Evolutionary conservation across 1,284 basidiomycete genomes (phyloP).

Genomic region (Polyporus tsugae): DNA sequence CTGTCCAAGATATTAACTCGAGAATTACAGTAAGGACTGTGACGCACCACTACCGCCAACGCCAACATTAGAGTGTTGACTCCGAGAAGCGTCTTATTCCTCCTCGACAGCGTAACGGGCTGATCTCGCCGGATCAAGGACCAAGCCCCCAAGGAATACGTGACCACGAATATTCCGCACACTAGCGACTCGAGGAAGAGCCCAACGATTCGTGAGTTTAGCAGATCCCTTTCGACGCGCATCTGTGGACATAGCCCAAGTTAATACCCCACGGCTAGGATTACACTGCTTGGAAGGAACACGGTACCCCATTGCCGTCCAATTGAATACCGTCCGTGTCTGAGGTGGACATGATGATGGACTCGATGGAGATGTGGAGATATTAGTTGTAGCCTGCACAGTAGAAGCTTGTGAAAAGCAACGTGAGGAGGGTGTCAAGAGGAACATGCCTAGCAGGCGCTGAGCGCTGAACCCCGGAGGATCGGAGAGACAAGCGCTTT

Average conservation of each 20-base stretch:
- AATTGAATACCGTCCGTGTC: not conserved
- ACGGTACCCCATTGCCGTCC: not conserved
- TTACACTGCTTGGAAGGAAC: too few species aligned
- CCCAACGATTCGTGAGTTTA: slow-evolving; percentile 5
- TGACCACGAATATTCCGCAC: slow-evolving; percentile 11
- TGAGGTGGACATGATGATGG: not conserved
- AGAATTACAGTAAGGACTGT: too few species aligned
- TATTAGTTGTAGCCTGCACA: not conserved
- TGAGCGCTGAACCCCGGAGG: too few species aligned
- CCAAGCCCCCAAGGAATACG: slow-evolving; percentile 17
- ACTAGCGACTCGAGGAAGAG: slow-evolving; percentile 11
- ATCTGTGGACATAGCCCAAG: not conserved
- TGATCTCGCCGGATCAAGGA: slow-evolving; percentile 7
- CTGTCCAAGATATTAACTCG: not conserved
- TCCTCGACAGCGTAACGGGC: not conserved
- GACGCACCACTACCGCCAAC: slow-evolving; percentile 11
- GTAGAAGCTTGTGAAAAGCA: too few species aligned
- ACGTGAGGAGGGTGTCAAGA: too few species aligned
- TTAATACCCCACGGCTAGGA: not conserved
- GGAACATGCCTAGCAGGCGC: too few species aligned
- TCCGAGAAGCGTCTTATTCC: slow-evolving; percentile 11
- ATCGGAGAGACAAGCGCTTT: too few species aligned
- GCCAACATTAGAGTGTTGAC: slow-evolving; percentile 17
- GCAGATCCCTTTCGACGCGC: not conserved
- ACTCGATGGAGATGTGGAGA: not conserved